phyloP scores from a whole-genome alignment of 768 basidiomycete genomes.

The Mycena galopus region DNA sequence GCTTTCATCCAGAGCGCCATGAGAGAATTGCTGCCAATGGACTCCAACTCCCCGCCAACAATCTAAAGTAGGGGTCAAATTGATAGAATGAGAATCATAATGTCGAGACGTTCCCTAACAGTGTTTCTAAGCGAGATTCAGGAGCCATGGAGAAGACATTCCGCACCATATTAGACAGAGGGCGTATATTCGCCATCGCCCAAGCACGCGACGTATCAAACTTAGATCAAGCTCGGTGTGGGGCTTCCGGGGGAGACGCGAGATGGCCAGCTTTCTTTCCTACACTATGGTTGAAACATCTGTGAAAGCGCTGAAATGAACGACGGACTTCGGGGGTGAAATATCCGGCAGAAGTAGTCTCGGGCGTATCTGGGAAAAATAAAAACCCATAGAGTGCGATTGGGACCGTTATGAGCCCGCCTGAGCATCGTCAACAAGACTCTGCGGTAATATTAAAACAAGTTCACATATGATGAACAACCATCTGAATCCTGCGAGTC shows the following conservation, averaged over 20 bases:
- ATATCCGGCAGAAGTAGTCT: constrained; percentile 74
- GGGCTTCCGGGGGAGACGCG: constrained; percentile 53
- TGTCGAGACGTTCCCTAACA: constrained; percentile 21
- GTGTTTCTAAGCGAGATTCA: not conserved
- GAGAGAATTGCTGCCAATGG: constrained; percentile 77
- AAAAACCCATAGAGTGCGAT: constrained; percentile 80
- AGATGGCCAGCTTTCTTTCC: constrained; percentile 67
- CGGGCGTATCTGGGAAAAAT: constrained; percentile 79
- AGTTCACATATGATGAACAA: constrained; percentile 34
- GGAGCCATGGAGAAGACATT: not conserved
- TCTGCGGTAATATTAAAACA: not conserved
- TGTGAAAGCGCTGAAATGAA: constrained; percentile 14
- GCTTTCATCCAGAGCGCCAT: constrained; percentile 82
- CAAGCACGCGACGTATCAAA: constrained; percentile 61
- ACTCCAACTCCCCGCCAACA: constrained; percentile 69
- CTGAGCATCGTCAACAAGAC: constrained; percentile 49
- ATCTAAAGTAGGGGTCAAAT: constrained; percentile 49
- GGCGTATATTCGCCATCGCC: constrained; percentile 77
- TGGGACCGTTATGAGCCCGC: constrained; percentile 78
- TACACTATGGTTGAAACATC: constrained; percentile 40
- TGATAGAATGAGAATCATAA: not conserved
- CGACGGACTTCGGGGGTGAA: constrained; percentile 65
- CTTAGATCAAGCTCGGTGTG: constrained; percentile 50
- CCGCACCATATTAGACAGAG: constrained; percentile 70
- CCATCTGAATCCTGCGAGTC: constrained; percentile 33